Evolutionary conservation across 1,139 yeast species (phyloP), one percentile per base, ranked within the genome.

Genomic region (Arxiozyma heterogenica): DNA sequence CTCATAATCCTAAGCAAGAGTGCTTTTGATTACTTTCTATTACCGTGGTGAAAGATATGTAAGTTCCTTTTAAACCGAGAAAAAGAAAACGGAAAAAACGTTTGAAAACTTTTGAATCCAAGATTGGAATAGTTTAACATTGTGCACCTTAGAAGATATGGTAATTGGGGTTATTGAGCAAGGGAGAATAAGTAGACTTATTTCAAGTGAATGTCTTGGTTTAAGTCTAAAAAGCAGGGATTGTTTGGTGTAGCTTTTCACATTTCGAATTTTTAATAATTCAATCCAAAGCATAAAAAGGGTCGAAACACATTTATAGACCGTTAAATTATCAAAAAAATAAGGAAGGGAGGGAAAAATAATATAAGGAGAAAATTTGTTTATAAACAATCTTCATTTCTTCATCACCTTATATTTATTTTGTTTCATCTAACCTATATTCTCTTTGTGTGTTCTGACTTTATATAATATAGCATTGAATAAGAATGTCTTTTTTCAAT

Each of bases 401-500:
- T 27, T 27, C 11, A 6, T 27, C 9, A 8, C 8, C 8, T 27
- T 8, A 27, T 27, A 7, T 34, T 12, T 34, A 8, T 15, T 15
- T 34, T 34, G 17, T 34, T 12, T 34, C n/a, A 34, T 6, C 15
- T 34, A 15, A 2, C n/a, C n/a, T 3, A 15, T 2, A 34, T 15
- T 34, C 15, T 34, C 4, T 12, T 34, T 11, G n/a, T 34, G n/a
- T n/a, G 3, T 34, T 34, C 4, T 15, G 4, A 34, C 39, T 12
- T 12, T 34, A 34, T 12, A 11, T 34, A 17, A 34, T 34, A 2
- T 34, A 34, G 8, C n/a, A 12, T 3, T 34, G 39, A 15, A 34
- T 34, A 34, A 38, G n/a, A 4, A 80, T 80, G 83, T 78, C 84
- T 27, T 76, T 81, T 61, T 72, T 81, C 55, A 80, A 73, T 52